phyloP scores from a whole-genome alignment of 352 stramenopile genomes.

The Plasmopara viticola region DNA sequence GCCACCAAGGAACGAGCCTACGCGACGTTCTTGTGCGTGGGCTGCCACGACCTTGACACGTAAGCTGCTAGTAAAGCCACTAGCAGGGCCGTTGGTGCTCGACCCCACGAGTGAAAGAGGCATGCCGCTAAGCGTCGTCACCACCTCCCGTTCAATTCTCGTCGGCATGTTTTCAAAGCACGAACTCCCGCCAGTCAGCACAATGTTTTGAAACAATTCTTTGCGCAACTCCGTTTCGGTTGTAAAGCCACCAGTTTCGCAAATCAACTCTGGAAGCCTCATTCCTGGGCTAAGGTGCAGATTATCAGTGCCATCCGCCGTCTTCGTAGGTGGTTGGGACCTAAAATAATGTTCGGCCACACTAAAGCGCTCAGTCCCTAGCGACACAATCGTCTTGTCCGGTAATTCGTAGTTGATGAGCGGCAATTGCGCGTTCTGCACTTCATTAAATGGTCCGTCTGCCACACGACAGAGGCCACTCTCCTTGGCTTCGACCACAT shows the following conservation, averaged over 20 bases:
- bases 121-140: slow-evolving; percentile 40
- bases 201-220: slow-evolving; percentile 79
- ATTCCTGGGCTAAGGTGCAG: slow-evolving; percentile 31
- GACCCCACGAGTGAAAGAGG: slow-evolving; percentile 26
- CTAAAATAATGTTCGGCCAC: slow-evolving; percentile 87
- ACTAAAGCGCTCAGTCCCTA: slow-evolving; percentile 85
- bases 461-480: slow-evolving; percentile 65
- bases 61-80: slow-evolving; percentile 33
- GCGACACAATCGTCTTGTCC: slow-evolving; percentile 72
- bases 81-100: slow-evolving; percentile 4
- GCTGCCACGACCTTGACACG: slow-evolving; percentile 68
- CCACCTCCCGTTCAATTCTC: slow-evolving; percentile 66
- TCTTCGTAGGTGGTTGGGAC: slow-evolving; percentile 8
- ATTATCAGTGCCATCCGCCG: slow-evolving; percentile 1
- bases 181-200: slow-evolving; percentile 70
- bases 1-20: slow-evolving; percentile 87
- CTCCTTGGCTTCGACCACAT: slow-evolving; percentile 67
- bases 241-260: slow-evolving; percentile 50
- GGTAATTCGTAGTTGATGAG: slow-evolving; percentile 78
- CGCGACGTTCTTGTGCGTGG: slow-evolving; percentile 54
- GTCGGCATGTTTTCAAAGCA: slow-evolving; percentile 76
- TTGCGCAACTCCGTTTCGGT: slow-evolving; percentile 71
- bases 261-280: slow-evolving; percentile 55
- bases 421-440: slow-evolving; percentile 33
- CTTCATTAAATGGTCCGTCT: slow-evolving; percentile 64